These are phyloP conservation scores for Colletotrichum graminicola DNA, from an alignment of 2,329 filamentous ascomycete genomes.

Conservation along the genomic window DNA sequence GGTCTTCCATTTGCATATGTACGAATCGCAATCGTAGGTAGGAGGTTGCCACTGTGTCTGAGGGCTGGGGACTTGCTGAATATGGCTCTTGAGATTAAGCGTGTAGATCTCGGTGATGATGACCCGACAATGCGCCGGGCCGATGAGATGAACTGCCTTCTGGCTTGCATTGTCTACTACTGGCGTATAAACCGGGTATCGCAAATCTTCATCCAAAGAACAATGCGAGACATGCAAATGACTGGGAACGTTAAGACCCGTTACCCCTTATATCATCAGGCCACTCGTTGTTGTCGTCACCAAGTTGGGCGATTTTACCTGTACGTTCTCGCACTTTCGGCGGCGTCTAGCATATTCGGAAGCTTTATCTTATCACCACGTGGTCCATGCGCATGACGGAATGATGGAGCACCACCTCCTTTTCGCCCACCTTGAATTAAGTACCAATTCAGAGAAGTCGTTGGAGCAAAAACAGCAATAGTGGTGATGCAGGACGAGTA, in stretches of 20 bases:
- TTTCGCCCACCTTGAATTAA: no score
- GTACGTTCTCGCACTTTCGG: slow-evolving; percentile 59
- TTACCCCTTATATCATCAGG: slow-evolving; percentile 16
- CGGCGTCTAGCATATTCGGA: slow-evolving; percentile 24
- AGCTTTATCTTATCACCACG: slow-evolving; percentile 52
- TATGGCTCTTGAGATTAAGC: slow-evolving; percentile 39
- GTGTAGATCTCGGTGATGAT: slow-evolving; percentile 47
- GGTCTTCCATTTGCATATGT: slow-evolving; percentile 79
- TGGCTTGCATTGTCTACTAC: slow-evolving; percentile 54
- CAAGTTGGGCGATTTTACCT: slow-evolving; percentile 37
- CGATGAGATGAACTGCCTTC: slow-evolving; percentile 55
- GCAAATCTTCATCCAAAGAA: background rate
- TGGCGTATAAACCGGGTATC: slow-evolving; percentile 3
- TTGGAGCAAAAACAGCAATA: background rate
- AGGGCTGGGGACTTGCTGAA: slow-evolving; percentile 23
- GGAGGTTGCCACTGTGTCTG: slow-evolving; percentile 45
- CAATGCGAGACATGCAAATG: background rate
- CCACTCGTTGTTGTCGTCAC: slow-evolving; percentile 11
- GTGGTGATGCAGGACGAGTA: background rate
- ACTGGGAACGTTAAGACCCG: background rate
- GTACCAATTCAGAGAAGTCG: background rate
- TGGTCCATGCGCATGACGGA: slow-evolving; percentile 44
- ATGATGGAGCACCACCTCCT: background rate
- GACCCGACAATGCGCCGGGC: slow-evolving; percentile 53
- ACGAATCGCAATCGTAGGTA: slow-evolving; percentile 59